phyloP scores from a whole-genome alignment of 768 basidiomycete species.

The Cystobasidiopsis lactophilus region DNA sequence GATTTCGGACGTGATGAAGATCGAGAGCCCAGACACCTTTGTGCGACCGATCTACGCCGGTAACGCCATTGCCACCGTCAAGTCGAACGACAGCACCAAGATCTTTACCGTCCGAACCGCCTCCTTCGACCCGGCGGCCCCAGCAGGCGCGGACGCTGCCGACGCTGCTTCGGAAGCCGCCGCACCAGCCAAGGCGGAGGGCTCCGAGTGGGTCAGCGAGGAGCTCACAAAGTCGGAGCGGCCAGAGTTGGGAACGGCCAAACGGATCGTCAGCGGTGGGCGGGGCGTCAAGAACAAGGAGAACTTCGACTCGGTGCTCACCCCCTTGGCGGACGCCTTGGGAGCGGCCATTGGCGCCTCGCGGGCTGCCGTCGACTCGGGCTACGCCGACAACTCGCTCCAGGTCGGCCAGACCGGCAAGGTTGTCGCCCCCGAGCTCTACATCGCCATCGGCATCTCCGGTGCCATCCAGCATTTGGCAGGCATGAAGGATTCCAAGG shows the following conservation, averaged over 20 bases:
- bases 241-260: slow-evolving; percentile 71
- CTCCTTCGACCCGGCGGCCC: slow-evolving; percentile 29
- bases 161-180: neutral
- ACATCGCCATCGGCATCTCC: slow-evolving; percentile 89
- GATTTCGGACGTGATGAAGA: slow-evolving; percentile 69
- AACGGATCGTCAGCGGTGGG: slow-evolving; percentile 79
- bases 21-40: slow-evolving; percentile 53
- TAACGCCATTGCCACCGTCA: slow-evolving; percentile 84
- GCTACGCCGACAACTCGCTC: slow-evolving; percentile 88
- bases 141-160: slow-evolving; percentile 28
- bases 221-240: slow-evolving; percentile 71
- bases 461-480: slow-evolving; percentile 98
- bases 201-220: slow-evolving; percentile 25
- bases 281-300: slow-evolving; percentile 83
- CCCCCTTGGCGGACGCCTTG: slow-evolving; percentile 77
- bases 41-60: slow-evolving; percentile 92
- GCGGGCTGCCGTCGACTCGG: slow-evolving; percentile 90
- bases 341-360: slow-evolving; percentile 96
- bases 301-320: slow-evolving; percentile 64
- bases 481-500: slow-evolving; percentile 97
- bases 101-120: slow-evolving; percentile 75
- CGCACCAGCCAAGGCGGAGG: neutral
- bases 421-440: slow-evolving; percentile 88
- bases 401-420: slow-evolving; percentile 99
- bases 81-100: slow-evolving; percentile 58